Evolutionary conservation across 139 green algal species (phyloP).

Genomic region (Nannochloris sp.): DNA sequence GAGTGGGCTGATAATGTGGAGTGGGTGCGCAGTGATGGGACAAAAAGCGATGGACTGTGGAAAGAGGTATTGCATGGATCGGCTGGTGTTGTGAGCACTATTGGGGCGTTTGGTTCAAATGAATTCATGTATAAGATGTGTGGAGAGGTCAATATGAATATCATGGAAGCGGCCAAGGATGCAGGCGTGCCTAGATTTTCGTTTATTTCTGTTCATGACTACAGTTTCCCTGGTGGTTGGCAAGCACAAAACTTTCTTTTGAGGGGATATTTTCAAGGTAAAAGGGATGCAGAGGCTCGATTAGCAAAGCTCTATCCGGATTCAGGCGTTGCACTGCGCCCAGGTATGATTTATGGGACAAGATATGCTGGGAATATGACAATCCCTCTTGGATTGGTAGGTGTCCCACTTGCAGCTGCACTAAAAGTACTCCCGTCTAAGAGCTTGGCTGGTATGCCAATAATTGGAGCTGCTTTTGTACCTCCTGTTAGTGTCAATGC

Average conservation of each 20-base stretch:
- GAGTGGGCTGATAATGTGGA: neutral
- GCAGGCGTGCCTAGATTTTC: constrained; percentile 64
- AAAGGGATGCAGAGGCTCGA: constrained; percentile 59
- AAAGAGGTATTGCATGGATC: constrained; percentile 38
- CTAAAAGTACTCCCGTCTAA: constrained; percentile 43
- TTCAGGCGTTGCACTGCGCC: constrained; percentile 59
- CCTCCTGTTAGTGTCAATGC: constrained; percentile 59
- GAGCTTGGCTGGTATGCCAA: constrained; percentile 47
- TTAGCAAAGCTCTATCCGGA: constrained; percentile 47
- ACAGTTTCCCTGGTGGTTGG: constrained; percentile 47
- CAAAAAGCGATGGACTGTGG: constrained; percentile 28
- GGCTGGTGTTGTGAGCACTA: constrained; percentile 56
- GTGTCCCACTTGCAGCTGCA: constrained; percentile 14
- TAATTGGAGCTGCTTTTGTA: constrained; percentile 56
- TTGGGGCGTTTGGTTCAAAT: constrained; percentile 76
- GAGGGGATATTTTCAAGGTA: constrained; percentile 71
- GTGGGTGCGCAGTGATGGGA: constrained; percentile 30
- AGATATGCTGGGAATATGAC: constrained; percentile 31
- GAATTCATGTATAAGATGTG: constrained; percentile 73
- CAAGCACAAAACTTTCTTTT: constrained; percentile 35
- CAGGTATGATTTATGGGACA: constrained; percentile 73
- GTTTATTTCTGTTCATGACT: constrained; percentile 78
- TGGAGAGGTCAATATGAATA: constrained; percentile 64
- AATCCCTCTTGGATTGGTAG: constrained; percentile 53
- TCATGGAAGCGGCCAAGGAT: constrained; percentile 57